These are phyloP conservation scores for Betula pendula DNA, from an alignment of 306 rosid genomes.

Conservation along the genomic window DNA sequence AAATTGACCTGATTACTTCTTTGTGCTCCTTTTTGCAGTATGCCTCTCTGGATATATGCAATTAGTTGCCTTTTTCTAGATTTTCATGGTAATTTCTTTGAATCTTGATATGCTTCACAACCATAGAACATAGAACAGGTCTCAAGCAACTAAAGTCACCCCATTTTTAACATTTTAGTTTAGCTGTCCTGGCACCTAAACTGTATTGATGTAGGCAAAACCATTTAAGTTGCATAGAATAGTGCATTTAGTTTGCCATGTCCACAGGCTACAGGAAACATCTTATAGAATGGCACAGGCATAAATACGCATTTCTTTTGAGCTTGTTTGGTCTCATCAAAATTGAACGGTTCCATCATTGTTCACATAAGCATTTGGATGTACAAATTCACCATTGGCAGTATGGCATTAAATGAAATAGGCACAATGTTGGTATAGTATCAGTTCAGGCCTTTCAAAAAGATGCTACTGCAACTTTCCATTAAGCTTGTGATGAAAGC, in stretches of 20 bases:
- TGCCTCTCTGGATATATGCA: slow-evolving; percentile 88
- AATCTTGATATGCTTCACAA: slow-evolving; percentile 14
- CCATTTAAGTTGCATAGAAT: background rate
- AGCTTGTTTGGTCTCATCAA: background rate
- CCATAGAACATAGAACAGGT: background rate
- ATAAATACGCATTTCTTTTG: background rate
- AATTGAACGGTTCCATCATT: background rate
- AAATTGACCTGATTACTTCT: slow-evolving; percentile 17
- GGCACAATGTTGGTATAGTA: background rate
- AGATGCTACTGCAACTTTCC: background rate
- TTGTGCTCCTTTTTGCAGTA: slow-evolving; percentile 53
- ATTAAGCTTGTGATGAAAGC: background rate
- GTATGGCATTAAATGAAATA: background rate
- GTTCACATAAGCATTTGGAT: background rate
- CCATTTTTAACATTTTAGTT: slow-evolving; percentile 19
- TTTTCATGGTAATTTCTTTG: slow-evolving; percentile 65
- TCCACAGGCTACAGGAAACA: background rate
- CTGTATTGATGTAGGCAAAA: slow-evolving; percentile 1
- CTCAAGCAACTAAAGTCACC: slow-evolving; percentile 1
- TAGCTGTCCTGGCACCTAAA: slow-evolving; percentile 1
- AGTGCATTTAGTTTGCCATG: background rate
- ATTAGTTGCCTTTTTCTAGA: slow-evolving; percentile 75
- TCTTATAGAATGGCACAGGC: background rate
- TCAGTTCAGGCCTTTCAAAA: background rate
- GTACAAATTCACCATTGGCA: background rate